Percentiles rank a stretch among this genome's conserved stretches.
Conservation (phyloP, 106 monocot genomes). For the Dendrobium catenatum region DNA sequence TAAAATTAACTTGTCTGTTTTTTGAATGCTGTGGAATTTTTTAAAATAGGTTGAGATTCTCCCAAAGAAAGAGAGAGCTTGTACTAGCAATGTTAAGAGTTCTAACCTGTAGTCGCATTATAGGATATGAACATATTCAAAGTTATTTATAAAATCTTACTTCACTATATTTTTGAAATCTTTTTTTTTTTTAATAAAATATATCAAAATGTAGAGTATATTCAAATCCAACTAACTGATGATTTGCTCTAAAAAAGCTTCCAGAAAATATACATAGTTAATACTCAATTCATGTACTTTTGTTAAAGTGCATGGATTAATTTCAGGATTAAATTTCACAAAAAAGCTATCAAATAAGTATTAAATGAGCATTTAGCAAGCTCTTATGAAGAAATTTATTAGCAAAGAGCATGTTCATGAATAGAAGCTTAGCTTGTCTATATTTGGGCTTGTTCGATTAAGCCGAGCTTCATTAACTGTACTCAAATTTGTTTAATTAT, state of each 20-base stretch:
- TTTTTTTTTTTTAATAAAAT: too few relatives aligned
- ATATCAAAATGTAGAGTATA: too few relatives aligned
- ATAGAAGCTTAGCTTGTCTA: not conserved
- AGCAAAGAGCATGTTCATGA: not conserved
- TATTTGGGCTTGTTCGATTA: not conserved
- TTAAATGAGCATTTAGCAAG: not conserved
- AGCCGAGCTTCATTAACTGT: not conserved
- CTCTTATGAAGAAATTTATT: not conserved
- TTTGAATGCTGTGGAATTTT: not conserved
- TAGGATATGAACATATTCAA: not conserved
- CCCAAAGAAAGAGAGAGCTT: not conserved
- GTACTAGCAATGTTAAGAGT: not conserved
- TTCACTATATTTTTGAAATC: too few relatives aligned
- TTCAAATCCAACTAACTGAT: too few relatives aligned
- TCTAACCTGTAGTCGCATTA: not conserved
- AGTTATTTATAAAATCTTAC: too few relatives aligned
- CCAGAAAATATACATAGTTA: too few relatives aligned
- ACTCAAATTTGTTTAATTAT: too few relatives aligned
- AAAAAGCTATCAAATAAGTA: not conserved
- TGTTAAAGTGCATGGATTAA: too few relatives aligned
- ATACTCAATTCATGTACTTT: too few relatives aligned
- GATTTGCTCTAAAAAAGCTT: too few relatives aligned
- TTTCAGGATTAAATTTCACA: too few relatives aligned
- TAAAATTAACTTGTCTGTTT: not conserved
- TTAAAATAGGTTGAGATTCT: not conserved